Evolutionary conservation across 257 asterid genomes (phyloP), one percentile per base, ranked within the genome.

Genomic region (Dorcoceras hygrometricum): DNA sequence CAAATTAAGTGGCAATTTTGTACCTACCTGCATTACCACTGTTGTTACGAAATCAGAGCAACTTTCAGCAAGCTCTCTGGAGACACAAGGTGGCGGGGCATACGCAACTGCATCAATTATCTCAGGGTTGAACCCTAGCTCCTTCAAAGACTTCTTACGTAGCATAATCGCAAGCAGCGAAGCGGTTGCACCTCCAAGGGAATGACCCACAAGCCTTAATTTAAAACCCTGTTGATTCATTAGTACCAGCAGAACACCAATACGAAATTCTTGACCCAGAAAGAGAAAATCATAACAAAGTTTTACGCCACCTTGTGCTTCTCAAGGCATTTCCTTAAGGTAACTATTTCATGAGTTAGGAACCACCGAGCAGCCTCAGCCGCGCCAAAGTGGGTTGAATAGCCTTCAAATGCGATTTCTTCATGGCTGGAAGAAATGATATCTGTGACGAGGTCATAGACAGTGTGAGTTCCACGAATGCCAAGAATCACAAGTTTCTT

Each of bases 341-440:
- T 83, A 71, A 23, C 85, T 46, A 88, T 72, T 82, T 90, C 99
- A 64, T 88, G 84, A 65, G 50, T 63, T 50, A 90, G 78, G 81
- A 94, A 94, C 97, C 96, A 94, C 51, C 95, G 89, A 70, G 96
- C 95, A 63, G 97, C 96, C 87, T 90, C 97, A 58, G 96, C 91
- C 11, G 93, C 83, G 54, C 99, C 99, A 68, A 82, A 94, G 78
- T 94, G 99, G 55, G 95, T 76, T 12, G 95, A 84, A 76, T 85
- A 88, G 63, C 97, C 96, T 71, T 94, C 96, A 27, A 56, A 77
- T 7, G 96, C 81, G 67, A 85, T 67, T 73, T 88, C 99, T 67
- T 90, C 96, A 51, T 86, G 86, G 79, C 96, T 89, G 31, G 95
- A 87, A 60, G 95, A 81, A 73, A 88, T 79, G 26, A 88, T 76